Evolutionary conservation across 139 green algal species (phyloP).

Genomic region (Ettlia oleoabundans): DNA sequence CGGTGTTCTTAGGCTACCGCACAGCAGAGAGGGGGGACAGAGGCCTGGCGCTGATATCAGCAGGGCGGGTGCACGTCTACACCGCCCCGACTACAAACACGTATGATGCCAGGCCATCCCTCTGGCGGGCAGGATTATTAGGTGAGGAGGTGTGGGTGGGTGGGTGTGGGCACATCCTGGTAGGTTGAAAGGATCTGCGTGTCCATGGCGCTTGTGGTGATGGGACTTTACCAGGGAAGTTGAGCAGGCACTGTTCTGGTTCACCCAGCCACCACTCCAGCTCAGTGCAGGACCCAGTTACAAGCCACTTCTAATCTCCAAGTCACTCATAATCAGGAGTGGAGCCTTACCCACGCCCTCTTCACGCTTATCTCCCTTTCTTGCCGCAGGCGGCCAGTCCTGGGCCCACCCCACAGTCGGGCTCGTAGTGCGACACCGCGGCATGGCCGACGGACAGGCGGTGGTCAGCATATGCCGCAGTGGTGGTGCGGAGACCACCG

Average conservation of each 20-base stretch:
- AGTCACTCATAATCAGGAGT: no score
- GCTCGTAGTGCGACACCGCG: not conserved
- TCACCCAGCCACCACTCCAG: no score
- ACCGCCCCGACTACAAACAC: not conserved
- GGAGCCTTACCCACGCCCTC: not conserved
- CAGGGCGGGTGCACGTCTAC: constrained; percentile 14
- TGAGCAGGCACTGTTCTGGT: no score
- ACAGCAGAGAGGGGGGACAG: not conserved
- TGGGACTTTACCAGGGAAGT: no score
- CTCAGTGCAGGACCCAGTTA: no score
- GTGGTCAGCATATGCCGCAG: constrained; percentile 6
- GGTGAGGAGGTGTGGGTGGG: not conserved
- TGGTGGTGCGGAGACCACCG: not conserved
- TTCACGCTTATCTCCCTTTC: not conserved
- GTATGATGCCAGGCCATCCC: not conserved
- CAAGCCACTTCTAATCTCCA: no score
- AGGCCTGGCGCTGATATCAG: not conserved
- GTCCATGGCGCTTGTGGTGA: no score
- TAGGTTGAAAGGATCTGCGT: no score
- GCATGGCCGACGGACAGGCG: not conserved
- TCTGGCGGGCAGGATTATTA: not conserved
- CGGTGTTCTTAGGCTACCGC: constrained; percentile 6
- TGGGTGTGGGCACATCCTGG: no score
- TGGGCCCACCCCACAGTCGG: not conserved
- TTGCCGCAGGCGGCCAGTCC: not conserved